Evolutionary conservation across 148 eudicot species (phyloP).

Genomic region (Nepenthes mirabilis): DNA sequence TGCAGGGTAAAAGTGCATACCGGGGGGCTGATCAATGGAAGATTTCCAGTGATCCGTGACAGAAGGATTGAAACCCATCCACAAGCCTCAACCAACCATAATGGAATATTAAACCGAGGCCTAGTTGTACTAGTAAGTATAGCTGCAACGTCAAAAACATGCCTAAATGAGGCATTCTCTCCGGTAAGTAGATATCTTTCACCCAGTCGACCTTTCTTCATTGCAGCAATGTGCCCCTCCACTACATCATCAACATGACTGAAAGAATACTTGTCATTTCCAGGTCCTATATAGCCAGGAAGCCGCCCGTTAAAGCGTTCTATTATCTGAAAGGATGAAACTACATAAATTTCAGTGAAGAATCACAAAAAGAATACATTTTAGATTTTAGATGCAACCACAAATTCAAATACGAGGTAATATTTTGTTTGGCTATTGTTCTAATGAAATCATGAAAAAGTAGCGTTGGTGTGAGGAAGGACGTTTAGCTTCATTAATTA

Average conservation of each 20-base stretch:
- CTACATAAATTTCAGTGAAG: background rate
- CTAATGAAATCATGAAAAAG: too few species aligned
- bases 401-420: too few species aligned
- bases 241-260: conserved; percentile 86
- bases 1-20: conserved; percentile 20
- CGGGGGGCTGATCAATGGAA: conserved; percentile 87
- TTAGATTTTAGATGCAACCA: too few species aligned
- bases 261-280: conserved; percentile 54
- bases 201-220: conserved; percentile 62
- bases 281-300: conserved; percentile 76
- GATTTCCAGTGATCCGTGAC: conserved; percentile 63
- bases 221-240: conserved; percentile 68
- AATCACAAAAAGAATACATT: too few species aligned
- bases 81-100: conserved; percentile 38
- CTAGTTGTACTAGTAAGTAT: conserved; percentile 43
- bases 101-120: conserved; percentile 54
- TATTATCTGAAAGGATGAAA: conserved; percentile 30
- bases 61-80: conserved; percentile 60
- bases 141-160: conserved; percentile 68
- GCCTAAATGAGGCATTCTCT: conserved; percentile 83
- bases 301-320: conserved; percentile 77
- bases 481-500: too few species aligned
- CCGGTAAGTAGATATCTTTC: conserved; percentile 89
- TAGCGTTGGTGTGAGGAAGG: too few species aligned
- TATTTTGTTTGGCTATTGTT: too few species aligned